phyloP scores from a whole-genome alignment of 2,329 filamentous ascomycete species.

The Graphiopsis chlorocephala region DNA sequence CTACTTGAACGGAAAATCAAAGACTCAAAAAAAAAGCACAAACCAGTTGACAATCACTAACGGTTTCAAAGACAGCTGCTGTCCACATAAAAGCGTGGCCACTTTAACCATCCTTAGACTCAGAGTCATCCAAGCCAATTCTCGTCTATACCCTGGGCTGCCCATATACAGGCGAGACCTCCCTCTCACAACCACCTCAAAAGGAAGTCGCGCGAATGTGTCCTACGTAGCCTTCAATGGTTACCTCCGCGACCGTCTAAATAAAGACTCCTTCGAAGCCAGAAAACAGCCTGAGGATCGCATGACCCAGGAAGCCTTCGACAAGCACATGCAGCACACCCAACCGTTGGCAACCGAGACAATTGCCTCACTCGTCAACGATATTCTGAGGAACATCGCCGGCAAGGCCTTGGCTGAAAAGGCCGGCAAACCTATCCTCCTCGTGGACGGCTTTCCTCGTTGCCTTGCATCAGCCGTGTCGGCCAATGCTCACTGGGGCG shows the following conservation, averaged over 20 bases:
- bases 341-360: background rate
- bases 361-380: slow-evolving; percentile 16
- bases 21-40: background rate
- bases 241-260: slow-evolving; percentile 20
- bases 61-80: too few relatives aligned
- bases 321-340: slow-evolving; percentile 9
- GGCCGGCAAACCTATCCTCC: background rate
- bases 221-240: slow-evolving; percentile 33
- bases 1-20: background rate
- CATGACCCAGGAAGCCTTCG: slow-evolving; percentile 9
- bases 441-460: slow-evolving; percentile 26
- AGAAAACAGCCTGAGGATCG: background rate
- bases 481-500: background rate
- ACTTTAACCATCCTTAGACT: background rate
- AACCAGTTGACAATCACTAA: background rate
- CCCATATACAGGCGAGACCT: slow-evolving; percentile 31
- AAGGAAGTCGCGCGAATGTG: too few relatives aligned
- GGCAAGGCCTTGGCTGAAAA: background rate
- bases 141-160: slow-evolving; percentile 23
- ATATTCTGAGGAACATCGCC: slow-evolving; percentile 12
- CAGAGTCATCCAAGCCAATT: background rate
- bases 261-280: background rate
- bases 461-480: background rate
- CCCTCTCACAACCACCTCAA: slow-evolving; percentile 20
- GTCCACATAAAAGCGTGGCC: background rate